These are phyloP conservation scores for Metschnikowia picachoensis DNA, from an alignment of 805 yeast species.

Conservation along the genomic window DNA sequence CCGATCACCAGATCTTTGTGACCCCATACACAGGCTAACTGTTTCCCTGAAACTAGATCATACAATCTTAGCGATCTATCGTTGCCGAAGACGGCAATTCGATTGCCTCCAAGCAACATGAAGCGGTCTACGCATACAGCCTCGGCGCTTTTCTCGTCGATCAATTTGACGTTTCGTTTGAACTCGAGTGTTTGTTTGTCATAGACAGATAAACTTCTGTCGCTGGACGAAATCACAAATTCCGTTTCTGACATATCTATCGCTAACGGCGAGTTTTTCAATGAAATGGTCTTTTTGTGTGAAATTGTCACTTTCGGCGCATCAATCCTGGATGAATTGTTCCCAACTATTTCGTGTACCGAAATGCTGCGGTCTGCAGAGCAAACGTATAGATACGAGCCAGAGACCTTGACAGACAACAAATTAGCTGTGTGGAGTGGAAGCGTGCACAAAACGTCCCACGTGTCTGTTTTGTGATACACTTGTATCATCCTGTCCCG, in stretches of 20 bases:
- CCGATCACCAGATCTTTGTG: conserved; percentile 46
- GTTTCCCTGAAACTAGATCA: conserved; percentile 43
- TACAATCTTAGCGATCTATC: conserved; percentile 58
- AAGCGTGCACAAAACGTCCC: conserved; percentile 60
- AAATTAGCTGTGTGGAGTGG: conserved; percentile 55
- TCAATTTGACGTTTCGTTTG: conserved; percentile 38
- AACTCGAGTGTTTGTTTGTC: conserved; percentile 32
- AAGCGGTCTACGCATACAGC: conserved; percentile 45
- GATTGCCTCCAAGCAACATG: conserved; percentile 22
- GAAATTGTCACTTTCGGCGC: conserved; percentile 12
- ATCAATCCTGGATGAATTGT: conserved; percentile 14
- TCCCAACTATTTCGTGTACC: conserved; percentile 39
- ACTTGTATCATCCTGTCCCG: conserved; percentile 64
- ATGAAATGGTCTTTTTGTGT: conserved; percentile 46
- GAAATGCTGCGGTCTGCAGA: conserved; percentile 63
- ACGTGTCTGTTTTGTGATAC: conserved; percentile 31
- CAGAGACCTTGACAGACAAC: conserved; percentile 30
- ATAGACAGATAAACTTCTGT: conserved; percentile 44
- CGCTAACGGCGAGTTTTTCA: conserved; percentile 49
- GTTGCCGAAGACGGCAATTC: conserved; percentile 42
- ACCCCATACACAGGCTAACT: conserved; percentile 53
- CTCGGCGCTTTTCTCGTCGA: conserved; percentile 36
- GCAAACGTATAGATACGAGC: conserved; percentile 42
- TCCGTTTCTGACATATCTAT: conserved; percentile 37
- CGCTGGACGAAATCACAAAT: conserved; percentile 49